These are phyloP conservation scores for Yamadazyma trypodendri DNA, from an alignment of 1,139 yeast species.

Conservation along the genomic window DNA sequence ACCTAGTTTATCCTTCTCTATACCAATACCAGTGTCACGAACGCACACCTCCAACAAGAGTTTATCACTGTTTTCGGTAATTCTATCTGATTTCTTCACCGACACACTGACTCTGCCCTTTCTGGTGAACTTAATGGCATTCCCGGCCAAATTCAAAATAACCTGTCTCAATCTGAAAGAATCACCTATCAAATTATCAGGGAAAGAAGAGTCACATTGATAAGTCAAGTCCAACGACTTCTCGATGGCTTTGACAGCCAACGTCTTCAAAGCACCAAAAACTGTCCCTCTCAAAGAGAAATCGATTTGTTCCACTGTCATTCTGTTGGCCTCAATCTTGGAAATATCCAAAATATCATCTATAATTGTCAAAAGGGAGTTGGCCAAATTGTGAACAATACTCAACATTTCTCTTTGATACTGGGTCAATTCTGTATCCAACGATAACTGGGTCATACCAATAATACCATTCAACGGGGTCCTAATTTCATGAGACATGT, in stretches of 20 bases:
- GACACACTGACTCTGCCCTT: slow-evolving; percentile 72
- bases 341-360: slow-evolving; percentile 90
- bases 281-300: slow-evolving; percentile 83
- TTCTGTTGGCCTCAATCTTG: slow-evolving; percentile 87
- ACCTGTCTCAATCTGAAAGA: slow-evolving; percentile 84
- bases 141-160: slow-evolving; percentile 78
- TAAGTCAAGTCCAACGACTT: slow-evolving; percentile 77
- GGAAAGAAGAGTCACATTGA: slow-evolving; percentile 82
- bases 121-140: slow-evolving; percentile 83
- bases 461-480: slow-evolving; percentile 92
- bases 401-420: slow-evolving; percentile 88
- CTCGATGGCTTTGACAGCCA: slow-evolving; percentile 86
- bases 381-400: slow-evolving; percentile 82
- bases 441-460: slow-evolving; percentile 87
- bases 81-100: slow-evolving; percentile 51
- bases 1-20: slow-evolving; percentile 77
- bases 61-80: slow-evolving; percentile 44
- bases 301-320: slow-evolving; percentile 88
- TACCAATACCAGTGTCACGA: slow-evolving; percentile 87
- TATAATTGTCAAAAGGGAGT: slow-evolving; percentile 77
- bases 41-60: slow-evolving; percentile 79
- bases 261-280: slow-evolving; percentile 82
- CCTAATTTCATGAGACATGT: slow-evolving; percentile 88
- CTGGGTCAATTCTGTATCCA: slow-evolving; percentile 83
- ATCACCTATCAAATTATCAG: slow-evolving; percentile 83